Base-by-base conservation (phyloP, 2,329 filamentous ascomycete species). In the Fusarium sp. region DNA sequence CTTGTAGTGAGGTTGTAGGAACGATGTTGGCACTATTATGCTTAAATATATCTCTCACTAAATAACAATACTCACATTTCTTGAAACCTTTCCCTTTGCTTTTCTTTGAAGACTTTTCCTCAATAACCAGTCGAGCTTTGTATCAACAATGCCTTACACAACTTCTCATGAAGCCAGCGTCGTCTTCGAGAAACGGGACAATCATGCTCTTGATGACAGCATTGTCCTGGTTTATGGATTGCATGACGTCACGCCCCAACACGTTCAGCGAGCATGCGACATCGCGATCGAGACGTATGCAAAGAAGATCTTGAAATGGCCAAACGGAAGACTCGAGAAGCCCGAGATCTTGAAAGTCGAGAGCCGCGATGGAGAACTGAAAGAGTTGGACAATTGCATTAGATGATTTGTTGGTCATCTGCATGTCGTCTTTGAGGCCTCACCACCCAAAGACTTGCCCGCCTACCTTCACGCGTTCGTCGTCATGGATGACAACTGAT, bases 331-430 rank as follows among this genome's bases (percentile, higher is more conserved):
- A 28, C 20, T 35, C 0, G 31, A 3, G 0, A 65, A 62, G 1
- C 58, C 47, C 0, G 13, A 39, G 0, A 30, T 54, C 2, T 54
- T 62, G 15, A 51, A 24, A 14, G 6, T 30, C 3, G 18, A 15
- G 5, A 28, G 6, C 6, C 1, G 1, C 0, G 3, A 24, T 9
- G 5, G 4, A 1, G 16, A 26, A 1, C 6, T 41, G 0, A 18
- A 11, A 13, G 2, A 6, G 0, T 3, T 35, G 0, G 20, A 14
- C 4, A n/a, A 33, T 2, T 51, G 38, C 11, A 4, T 18, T 8
- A 2, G 13, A 4, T 22, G 0, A 20, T 63, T 45, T 5, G 0
- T 35, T 9, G 5, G 2, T 4, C 31, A 22, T 13, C 31, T 63
- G 7, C 6, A 7, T 9, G 7, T 12, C 2, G 2, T 33, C 9